Evolutionary conservation across 257 asterid genomes (phyloP).

Genomic region (Solanum boliviense): DNA sequence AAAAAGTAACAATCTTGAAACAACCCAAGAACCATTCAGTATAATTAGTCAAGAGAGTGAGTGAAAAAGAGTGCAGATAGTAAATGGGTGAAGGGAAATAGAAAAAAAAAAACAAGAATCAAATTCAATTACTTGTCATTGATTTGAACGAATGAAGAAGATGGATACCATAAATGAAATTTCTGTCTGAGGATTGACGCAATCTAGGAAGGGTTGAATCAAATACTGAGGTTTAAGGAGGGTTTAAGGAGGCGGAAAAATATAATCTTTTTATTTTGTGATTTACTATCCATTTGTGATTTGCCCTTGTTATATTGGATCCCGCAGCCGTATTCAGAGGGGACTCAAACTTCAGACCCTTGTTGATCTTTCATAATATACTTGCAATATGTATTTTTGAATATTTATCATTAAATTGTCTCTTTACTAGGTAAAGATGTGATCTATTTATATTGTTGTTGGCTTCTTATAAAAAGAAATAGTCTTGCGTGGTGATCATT

Average conservation of each 20-base stretch:
- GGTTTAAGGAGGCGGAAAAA: neutral
- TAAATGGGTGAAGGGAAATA: neutral
- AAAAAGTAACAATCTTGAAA: neutral
- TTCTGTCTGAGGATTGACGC: neutral
- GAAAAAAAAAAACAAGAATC: neutral
- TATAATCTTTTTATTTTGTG: neutral
- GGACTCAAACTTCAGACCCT: fast-evolving
- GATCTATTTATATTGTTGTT: no score
- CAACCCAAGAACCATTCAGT: neutral
- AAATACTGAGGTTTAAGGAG: neutral
- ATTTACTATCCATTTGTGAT: neutral
- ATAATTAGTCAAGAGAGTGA: neutral
- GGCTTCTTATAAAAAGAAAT: no score
- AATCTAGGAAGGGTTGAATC: neutral
- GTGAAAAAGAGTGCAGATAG: neutral
- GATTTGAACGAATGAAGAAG: neutral
- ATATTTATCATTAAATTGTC: no score
- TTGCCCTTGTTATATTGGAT: no score
- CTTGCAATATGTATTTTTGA: no score
- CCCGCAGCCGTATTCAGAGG: fast-evolving
- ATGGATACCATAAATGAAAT: neutral
- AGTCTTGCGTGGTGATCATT: no score
- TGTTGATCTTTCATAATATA: no score
- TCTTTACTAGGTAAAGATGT: no score
- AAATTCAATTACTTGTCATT: neutral